Conservation (phyloP, 1,139 yeast genomes). For the Protomyces pachydermus region DNA sequence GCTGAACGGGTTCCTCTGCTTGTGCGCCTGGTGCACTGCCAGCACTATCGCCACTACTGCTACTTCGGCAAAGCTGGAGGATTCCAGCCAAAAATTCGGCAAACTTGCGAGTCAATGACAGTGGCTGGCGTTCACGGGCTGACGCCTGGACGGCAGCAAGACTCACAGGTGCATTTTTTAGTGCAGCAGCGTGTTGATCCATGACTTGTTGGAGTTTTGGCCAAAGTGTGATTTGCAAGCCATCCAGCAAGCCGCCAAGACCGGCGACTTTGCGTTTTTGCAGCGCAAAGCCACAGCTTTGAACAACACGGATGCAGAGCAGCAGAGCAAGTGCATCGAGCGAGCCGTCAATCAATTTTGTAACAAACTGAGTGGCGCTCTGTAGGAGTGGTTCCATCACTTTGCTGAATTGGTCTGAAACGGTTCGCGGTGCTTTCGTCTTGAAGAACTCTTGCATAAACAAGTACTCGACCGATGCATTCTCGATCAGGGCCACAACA, state of each 20-base stretch:
- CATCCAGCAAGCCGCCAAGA: conserved; percentile 66
- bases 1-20: conserved; percentile 62
- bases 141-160: conserved; percentile 29
- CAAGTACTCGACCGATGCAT: conserved; percentile 69
- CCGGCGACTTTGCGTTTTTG: conserved; percentile 66
- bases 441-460: conserved; percentile 69
- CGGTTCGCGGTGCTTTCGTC: conserved; percentile 38
- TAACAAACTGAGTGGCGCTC: conserved; percentile 51
- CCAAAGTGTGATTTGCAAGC: conserved; percentile 63
- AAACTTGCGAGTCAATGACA: conserved; percentile 72
- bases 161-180: conserved; percentile 13
- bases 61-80: conserved; percentile 48
- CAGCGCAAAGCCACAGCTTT: conserved; percentile 56
- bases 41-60: conserved; percentile 27
- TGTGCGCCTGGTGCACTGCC: neutral
- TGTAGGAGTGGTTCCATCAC: conserved; percentile 52
- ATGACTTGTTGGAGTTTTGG: conserved; percentile 74
- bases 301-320: conserved; percentile 69
- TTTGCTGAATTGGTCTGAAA: conserved; percentile 46
- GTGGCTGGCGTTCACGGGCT: conserved; percentile 43
- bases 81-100: conserved; percentile 71
- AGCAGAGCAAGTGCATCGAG: conserved; percentile 75
- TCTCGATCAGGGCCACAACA: conserved; percentile 68
- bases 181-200: conserved; percentile 51
- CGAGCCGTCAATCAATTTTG: conserved; percentile 47